These are phyloP conservation scores for Omphalotus olearius DNA, from an alignment of 1,284 basidiomycete genomes.

Conservation along the genomic window DNA sequence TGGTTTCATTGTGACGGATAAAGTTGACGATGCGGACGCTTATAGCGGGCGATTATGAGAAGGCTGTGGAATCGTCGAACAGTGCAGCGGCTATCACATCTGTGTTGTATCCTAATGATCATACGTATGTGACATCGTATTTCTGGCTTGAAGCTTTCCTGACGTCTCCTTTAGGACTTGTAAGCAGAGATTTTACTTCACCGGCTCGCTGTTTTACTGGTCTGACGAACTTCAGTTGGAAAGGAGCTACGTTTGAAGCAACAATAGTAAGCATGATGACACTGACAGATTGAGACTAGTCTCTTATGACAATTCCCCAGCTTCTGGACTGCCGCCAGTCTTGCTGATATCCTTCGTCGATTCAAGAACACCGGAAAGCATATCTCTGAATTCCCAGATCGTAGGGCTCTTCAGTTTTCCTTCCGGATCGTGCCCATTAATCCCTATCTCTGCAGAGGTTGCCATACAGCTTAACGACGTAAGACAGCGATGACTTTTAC, in stretches of 20 bases:
- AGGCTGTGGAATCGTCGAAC: conserved; percentile 80
- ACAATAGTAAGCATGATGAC: conserved; percentile 59
- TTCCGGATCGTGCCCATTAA: background rate
- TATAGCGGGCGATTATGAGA: conserved; percentile 85
- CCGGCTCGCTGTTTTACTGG: conserved; percentile 3
- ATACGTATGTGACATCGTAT: conserved; percentile 53
- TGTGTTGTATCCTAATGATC: conserved; percentile 85
- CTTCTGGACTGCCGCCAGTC: conserved; percentile 85
- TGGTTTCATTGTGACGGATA: background rate
- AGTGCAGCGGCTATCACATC: conserved; percentile 89
- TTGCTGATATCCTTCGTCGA: conserved; percentile 82
- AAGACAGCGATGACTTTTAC: conserved; percentile 19
- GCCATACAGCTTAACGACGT: conserved; percentile 90
- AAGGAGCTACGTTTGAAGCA: conserved; percentile 93
- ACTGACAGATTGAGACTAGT: no score
- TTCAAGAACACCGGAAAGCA: conserved; percentile 79
- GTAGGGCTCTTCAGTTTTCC: conserved; percentile 33
- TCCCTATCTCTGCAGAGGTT: conserved; percentile 44
- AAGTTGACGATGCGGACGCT: background rate
- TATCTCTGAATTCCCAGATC: conserved; percentile 76
- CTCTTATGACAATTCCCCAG: conserved; percentile 18
- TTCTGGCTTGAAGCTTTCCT: background rate
- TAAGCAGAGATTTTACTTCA: no score
- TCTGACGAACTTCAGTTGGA: conserved; percentile 53
- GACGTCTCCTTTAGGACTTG: conserved; percentile 27